Base-by-base conservation (phyloP, 371 early-diverging fungal genomes). In the Apophysomyces elegans region DNA sequence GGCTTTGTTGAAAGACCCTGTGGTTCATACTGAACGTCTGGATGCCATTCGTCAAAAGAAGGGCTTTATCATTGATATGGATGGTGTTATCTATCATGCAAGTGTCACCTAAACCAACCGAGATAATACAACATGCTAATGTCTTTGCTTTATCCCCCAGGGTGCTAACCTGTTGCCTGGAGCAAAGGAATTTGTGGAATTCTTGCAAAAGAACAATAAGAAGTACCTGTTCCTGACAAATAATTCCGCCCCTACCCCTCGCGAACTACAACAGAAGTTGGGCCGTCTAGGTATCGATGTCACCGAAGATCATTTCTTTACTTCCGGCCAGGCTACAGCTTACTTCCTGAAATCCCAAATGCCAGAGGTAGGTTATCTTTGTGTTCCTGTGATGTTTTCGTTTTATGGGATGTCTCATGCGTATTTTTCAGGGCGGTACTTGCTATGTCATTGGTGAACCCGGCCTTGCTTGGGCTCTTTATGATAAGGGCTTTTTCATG, bases 41-140 rank as follows among this genome's bases (percentile, higher is more conserved):
- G 82, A 81, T 46, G 67, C 67, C 41, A 85, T 89, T 67, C 86
- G 86, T 59, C 66, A 71, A 67, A 89, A 86, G 76, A 81, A 87
- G 75, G 87, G 83, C 26, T 89, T 80, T 68, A 86, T 87, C 57
- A 83, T 84, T 70, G 87, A 89, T 78, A 89, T 89, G 87, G 87
- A 89, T 72, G 89, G 89, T 69, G 89, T 89, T 45, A 85, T 89
- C 62, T 89, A 89, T 63, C 87, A 87, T 47, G 89, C 80, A 78
- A 74, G 74, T 78, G 6, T 44, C 37, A 47, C 32, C 3, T 45
- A 36, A 26, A 16, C 16, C 32, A 26, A 26, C 32, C 32, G 32
- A 26, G 41, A 14, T 35, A 11, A 45, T 57, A 16, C 14, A 16
- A 46, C 21, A 38, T 26, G 21, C 54, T 32, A 61, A 41, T 16